Conservation (phyloP, 345 rosid genomes). For the Populus tremula region DNA sequence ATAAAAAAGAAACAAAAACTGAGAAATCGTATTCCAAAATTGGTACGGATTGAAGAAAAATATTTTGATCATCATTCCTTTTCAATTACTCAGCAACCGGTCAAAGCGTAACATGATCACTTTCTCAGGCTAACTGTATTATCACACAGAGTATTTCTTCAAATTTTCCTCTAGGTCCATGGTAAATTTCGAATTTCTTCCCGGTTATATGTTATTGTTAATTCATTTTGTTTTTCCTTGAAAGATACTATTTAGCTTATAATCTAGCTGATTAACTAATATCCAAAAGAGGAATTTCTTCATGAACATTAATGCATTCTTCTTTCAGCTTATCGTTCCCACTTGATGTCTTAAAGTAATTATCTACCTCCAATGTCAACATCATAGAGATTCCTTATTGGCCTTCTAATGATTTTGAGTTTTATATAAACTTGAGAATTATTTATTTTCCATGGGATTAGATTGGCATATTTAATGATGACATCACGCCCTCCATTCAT, state of each 20-base stretch:
- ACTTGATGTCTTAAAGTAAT: slow-evolving; percentile 14
- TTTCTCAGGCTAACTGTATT: background rate
- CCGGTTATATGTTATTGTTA: background rate
- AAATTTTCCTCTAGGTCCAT: background rate
- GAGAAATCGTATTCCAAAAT: background rate
- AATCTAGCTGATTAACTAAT: background rate
- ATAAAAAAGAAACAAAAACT: background rate
- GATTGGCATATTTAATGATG: slow-evolving; percentile 1
- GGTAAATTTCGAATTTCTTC: background rate
- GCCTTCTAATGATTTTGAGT: background rate
- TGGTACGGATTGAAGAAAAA: background rate
- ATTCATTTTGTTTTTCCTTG: background rate
- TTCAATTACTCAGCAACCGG: background rate
- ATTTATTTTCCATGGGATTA: slow-evolving; percentile 2
- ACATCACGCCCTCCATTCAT: slow-evolving; percentile 9
- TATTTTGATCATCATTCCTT: background rate
- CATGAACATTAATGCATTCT: background rate
- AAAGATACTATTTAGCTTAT: background rate
- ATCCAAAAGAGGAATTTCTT: background rate
- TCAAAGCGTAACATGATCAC: background rate
- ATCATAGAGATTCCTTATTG: slow-evolving; percentile 16
- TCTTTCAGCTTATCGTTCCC: slow-evolving; percentile 11
- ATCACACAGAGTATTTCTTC: background rate
- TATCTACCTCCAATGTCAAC: slow-evolving; percentile 4
- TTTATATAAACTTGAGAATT: slow-evolving; percentile 8